Conservation (phyloP, 108 stramenopile species). For the Parmales sp. region DNA sequence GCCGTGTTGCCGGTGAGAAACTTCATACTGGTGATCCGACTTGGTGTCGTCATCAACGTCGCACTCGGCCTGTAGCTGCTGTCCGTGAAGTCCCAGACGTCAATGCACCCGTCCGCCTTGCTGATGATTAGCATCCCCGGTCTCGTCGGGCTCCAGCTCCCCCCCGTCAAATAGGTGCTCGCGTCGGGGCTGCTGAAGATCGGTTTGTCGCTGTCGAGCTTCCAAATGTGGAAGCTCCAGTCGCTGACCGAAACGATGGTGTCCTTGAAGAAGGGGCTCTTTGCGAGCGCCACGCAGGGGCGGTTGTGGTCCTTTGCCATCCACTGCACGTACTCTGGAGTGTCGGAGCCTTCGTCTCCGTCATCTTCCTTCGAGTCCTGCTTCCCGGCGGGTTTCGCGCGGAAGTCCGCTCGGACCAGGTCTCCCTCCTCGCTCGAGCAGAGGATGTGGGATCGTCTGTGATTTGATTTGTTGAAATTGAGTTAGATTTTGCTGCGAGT, state of each 20-base stretch:
- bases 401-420: conserved; percentile 38
- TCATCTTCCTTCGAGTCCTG: not conserved
- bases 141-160: conserved; percentile 41
- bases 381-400: conserved; percentile 7
- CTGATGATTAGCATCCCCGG: conserved; percentile 41
- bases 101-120: conserved; percentile 40
- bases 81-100: conserved; percentile 58
- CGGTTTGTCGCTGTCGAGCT: conserved; percentile 26
- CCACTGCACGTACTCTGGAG: conserved; percentile 41
- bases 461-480: not conserved
- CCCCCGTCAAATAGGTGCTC: conserved; percentile 31
- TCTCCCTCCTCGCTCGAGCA: conserved; percentile 48
- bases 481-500: too few species aligned
- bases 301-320: conserved; percentile 34
- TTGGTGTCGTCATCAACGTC: conserved; percentile 30
- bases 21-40: conserved; percentile 43
- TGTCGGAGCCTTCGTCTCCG: conserved; percentile 15
- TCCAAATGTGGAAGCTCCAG: conserved; percentile 49
- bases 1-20: conserved; percentile 27
- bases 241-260: conserved; percentile 38
- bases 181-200: conserved; percentile 32
- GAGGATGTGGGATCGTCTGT: conserved; percentile 15
- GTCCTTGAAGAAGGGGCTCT: conserved; percentile 49
- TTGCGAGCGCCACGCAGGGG: conserved; percentile 29
- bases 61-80: conserved; percentile 27